Evolutionary conservation across 148 eudicot species (phyloP), one percentile per base, ranked within the genome.

Genomic region (Amaranthus hypochondriacus): DNA sequence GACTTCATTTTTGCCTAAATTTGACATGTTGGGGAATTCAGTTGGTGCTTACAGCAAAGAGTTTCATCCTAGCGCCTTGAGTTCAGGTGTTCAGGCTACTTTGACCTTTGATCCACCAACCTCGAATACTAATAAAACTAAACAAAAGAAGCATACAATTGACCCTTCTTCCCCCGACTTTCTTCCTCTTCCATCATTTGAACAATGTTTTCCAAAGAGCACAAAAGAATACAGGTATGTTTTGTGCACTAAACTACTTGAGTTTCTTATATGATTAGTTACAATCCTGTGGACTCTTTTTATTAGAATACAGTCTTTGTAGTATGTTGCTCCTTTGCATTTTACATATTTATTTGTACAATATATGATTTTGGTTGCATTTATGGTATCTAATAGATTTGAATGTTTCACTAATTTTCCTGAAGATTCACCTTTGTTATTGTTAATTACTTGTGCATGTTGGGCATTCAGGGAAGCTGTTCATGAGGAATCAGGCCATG

Each of bases 151-250:
- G 86, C 90, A 90, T 81, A 95, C 98, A 5, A 88, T 83, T 14
- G 97, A 95, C 79, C 98, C 98, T 18, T 84, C 89, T 68, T 86
- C 92, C 54, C 98, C 98, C 7, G 93, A 95, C 73, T 95, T 95
- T 74, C 93, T 92, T 68, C 98, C 98, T 0, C 89, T 95, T 71
- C 98, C 98, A 63, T 86, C 98, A 11, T 95, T 92, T 71, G 90
- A 92, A 48, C 89, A 95, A 70, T 95, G 98, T 72, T 95, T 95
- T 69, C 98, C 98, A 3, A 92, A 74, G 74, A 95, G 98, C 87
- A 78, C 98, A 5, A 95, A 95, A 76, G 97, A 95, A 78, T 79
- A 73, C 86, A 92, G 86, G 98, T 95, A 52, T 9, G 4, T 57
- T 14, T 9, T 42, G 14, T 60, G 44, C 6, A 59, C 47, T 53